Evolutionary conservation across 768 basidiomycete genomes (phyloP).

Genomic region (Lentinula raphanica): DNA sequence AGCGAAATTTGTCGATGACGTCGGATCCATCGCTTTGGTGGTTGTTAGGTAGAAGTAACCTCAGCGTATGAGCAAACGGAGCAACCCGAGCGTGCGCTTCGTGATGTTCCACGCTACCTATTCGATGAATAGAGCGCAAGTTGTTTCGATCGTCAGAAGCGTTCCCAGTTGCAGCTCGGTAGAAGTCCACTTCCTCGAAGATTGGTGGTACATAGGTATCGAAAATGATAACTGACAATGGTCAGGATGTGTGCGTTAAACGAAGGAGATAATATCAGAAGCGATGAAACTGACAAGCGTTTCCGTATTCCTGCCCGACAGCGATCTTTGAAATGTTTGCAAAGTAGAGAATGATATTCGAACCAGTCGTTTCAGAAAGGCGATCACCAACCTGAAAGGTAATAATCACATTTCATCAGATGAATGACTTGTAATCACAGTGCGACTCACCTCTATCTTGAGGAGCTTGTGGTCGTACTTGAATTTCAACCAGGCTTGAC

Average conservation of each 20-base stretch:
- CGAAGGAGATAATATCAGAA: constrained; percentile 10
- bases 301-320: constrained; percentile 51
- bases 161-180: constrained; percentile 43
- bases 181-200: constrained; percentile 56
- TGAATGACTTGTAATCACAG: too few species aligned
- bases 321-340: constrained; percentile 55
- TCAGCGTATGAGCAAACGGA: constrained; percentile 68
- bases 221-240: constrained; percentile 55
- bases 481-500: constrained; percentile 52
- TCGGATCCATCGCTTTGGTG: constrained; percentile 30
- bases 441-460: constrained; percentile 45
- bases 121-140: constrained; percentile 43
- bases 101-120: constrained; percentile 45
- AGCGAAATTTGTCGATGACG: constrained; percentile 43
- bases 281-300: constrained; percentile 48
- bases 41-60: constrained; percentile 51
- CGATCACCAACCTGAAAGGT: constrained; percentile 53
- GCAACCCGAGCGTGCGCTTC: constrained; percentile 55
- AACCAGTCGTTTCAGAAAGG: constrained; percentile 43
- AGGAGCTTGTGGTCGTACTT: constrained; percentile 68
- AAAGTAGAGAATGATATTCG: constrained; percentile 51
- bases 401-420: background rate
- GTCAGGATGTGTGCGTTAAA: constrained; percentile 10
- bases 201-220: constrained; percentile 61
- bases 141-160: constrained; percentile 33